A percentile compares a stretch with the other conserved stretches of the same genome.
phyloP scores from a whole-genome alignment of 495 filamentous ascomycete genomes.

The Astrothelium subdiscretum region DNA sequence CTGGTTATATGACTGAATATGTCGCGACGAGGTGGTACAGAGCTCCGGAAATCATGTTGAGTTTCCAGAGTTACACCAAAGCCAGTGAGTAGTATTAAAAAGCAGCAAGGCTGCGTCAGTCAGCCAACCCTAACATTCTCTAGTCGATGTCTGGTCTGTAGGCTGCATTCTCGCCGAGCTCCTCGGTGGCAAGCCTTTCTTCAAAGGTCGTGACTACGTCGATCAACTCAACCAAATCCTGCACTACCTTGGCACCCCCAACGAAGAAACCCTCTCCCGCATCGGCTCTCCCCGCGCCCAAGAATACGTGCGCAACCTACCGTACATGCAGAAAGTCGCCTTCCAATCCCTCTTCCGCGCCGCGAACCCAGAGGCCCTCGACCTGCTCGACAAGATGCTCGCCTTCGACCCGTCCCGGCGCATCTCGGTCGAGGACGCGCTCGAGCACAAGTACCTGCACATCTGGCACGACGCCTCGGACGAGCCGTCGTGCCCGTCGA shows the following conservation, averaged over 20 bases:
- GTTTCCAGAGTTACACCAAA: conserved; percentile 99
- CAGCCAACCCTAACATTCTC: conserved; percentile 10
- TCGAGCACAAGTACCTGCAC: conserved; percentile 89
- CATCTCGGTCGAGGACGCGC: conserved; percentile 82
- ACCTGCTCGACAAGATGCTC: conserved; percentile 90
- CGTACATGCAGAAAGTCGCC: conserved; percentile 84
- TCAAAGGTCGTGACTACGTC: conserved; percentile 98
- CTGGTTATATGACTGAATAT: conserved; percentile 99
- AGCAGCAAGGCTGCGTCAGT: not conserved
- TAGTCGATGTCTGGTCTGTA: conserved; percentile 98
- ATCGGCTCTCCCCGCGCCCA: conserved; percentile 94
- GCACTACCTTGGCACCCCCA: conserved; percentile 92
- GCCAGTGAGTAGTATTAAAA: conserved; percentile 43
- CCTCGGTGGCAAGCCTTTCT: conserved; percentile 91
- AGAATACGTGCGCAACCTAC: conserved; percentile 96
- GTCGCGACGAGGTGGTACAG: conserved; percentile 99
- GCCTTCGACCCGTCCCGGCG: conserved; percentile 89
- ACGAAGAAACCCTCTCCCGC: conserved; percentile 84
- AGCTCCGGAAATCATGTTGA: conserved; percentile 99
- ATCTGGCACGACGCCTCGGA: conserved; percentile 98
- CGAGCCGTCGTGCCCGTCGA: conserved; percentile 82
- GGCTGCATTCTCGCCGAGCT: conserved; percentile 96
- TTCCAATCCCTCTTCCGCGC: conserved; percentile 85
- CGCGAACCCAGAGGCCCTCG: conserved; percentile 91
- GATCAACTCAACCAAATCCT: conserved; percentile 99